Evolutionary conservation across 2,329 filamentous ascomycete species (phyloP).

Genomic region (Cladosporium velox): DNA sequence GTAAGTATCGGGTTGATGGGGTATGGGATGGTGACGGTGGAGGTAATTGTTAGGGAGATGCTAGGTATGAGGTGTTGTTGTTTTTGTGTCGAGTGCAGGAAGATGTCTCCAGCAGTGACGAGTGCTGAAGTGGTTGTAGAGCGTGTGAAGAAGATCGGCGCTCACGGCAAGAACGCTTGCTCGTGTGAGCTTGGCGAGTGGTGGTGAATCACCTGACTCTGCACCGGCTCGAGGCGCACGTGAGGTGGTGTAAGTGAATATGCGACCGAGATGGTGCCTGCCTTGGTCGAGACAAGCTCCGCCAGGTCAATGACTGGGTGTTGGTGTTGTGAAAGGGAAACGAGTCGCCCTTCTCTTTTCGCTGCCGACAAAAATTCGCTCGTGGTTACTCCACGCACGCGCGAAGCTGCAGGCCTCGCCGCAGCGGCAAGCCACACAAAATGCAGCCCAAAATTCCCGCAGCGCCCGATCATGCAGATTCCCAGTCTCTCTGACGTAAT

Average conservation of each 20-base stretch:
- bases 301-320: not conserved
- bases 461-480: not conserved
- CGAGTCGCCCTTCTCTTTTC: not conserved
- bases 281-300: not conserved
- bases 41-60: not conserved
- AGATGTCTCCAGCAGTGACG: not conserved
- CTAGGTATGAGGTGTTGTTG: not conserved
- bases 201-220: not conserved
- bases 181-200: not conserved
- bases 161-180: not conserved
- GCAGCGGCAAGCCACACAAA: not conserved
- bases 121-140: not conserved
- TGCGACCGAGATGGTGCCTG: not conserved
- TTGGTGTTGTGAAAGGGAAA: not conserved
- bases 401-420: not conserved
- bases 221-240: not conserved
- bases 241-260: not conserved
- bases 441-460: not conserved
- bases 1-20: slow-evolving; percentile 72
- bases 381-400: not conserved
- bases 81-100: not conserved
- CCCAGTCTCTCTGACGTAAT: not conserved
- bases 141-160: not conserved
- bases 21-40: not conserved
- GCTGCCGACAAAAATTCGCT: not conserved